Evolutionary conservation across 2,329 filamentous ascomycete genomes (phyloP).

Genomic region (Exophiala dermatitidis): DNA sequence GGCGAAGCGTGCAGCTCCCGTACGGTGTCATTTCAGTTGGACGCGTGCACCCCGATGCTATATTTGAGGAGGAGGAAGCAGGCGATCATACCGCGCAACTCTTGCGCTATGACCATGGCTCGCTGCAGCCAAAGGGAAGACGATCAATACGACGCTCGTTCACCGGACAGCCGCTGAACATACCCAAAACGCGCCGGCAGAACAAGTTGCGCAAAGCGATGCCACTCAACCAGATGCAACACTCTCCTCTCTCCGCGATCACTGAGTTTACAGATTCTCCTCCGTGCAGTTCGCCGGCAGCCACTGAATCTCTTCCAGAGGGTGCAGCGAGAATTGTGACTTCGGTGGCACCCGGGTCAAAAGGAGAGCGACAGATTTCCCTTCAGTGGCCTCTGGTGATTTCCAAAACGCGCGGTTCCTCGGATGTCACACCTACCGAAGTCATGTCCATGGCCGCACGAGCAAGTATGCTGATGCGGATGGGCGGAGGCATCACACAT

Average conservation of each 20-base stretch:
- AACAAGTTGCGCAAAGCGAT: slow-evolving; percentile 28
- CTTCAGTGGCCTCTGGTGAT: slow-evolving; percentile 30
- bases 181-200: slow-evolving; percentile 32
- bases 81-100: slow-evolving; percentile 20
- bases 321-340: neutral
- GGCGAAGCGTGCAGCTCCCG: slow-evolving; percentile 18
- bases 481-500: slow-evolving; percentile 17
- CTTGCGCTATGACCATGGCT: slow-evolving; percentile 28
- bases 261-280: slow-evolving; percentile 25
- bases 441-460: slow-evolving; percentile 11
- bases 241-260: slow-evolving; percentile 30
- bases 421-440: slow-evolving; percentile 9
- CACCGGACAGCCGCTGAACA: slow-evolving; percentile 32
- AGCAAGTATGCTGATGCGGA: slow-evolving; percentile 16
- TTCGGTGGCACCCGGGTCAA: slow-evolving; percentile 17
- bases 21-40: slow-evolving; percentile 9
- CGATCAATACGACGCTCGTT: slow-evolving; percentile 22
- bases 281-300: slow-evolving; percentile 30
- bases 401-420: slow-evolving; percentile 23
- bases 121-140: slow-evolving; percentile 8
- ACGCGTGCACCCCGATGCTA: neutral
- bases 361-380: slow-evolving; percentile 23
- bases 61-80: slow-evolving; percentile 19
- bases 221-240: slow-evolving; percentile 30
- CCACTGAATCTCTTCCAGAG: slow-evolving; percentile 33